These are phyloP conservation scores for Lipomyces starkeyi DNA, from an alignment of 805 yeast species.

Conservation along the genomic window DNA sequence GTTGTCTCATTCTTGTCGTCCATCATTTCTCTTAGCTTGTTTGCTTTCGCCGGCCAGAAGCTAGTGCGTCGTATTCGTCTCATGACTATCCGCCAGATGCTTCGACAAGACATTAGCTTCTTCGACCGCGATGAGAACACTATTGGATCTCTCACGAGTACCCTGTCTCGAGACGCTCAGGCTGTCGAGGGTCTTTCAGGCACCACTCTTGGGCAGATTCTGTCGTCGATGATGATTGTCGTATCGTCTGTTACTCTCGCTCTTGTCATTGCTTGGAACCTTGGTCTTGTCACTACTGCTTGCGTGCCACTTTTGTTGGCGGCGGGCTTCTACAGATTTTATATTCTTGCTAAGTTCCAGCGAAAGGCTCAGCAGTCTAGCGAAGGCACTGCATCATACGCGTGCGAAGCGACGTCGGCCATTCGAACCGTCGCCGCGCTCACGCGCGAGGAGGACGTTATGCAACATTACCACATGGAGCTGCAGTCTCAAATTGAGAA, in stretches of 20 bases:
- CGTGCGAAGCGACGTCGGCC: slow-evolving; percentile 49
- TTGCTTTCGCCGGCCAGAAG: slow-evolving; percentile 44
- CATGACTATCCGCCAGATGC: slow-evolving; percentile 44
- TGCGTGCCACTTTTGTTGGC: slow-evolving; percentile 46
- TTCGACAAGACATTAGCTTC: slow-evolving; percentile 49
- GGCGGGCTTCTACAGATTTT: slow-evolving; percentile 50
- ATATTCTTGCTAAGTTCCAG: slow-evolving; percentile 45
- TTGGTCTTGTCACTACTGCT: slow-evolving; percentile 51
- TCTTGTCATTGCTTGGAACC: slow-evolving; percentile 49
- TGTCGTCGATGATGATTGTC: slow-evolving; percentile 46
- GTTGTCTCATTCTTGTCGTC: slow-evolving; percentile 18
- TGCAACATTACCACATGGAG: slow-evolving; percentile 42
- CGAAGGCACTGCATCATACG: slow-evolving; percentile 49
- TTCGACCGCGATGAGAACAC: slow-evolving; percentile 48
- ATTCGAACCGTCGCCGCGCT: slow-evolving; percentile 51
- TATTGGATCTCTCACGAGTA: slow-evolving; percentile 49
- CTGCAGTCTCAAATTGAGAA: slow-evolving; percentile 44
- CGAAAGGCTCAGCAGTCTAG: slow-evolving; percentile 49
- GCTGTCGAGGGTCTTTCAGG: slow-evolving; percentile 50
- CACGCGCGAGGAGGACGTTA: slow-evolving; percentile 51
- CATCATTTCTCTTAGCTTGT: slow-evolving; percentile 35
- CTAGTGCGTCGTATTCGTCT: slow-evolving; percentile 47
- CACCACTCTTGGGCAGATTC: slow-evolving; percentile 50
- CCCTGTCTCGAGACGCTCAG: slow-evolving; percentile 50
- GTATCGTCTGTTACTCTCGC: slow-evolving; percentile 51